Conservation (phyloP, 192 early-diverging fungal genomes). For the Borealophlyctis nickersoniae region DNA sequence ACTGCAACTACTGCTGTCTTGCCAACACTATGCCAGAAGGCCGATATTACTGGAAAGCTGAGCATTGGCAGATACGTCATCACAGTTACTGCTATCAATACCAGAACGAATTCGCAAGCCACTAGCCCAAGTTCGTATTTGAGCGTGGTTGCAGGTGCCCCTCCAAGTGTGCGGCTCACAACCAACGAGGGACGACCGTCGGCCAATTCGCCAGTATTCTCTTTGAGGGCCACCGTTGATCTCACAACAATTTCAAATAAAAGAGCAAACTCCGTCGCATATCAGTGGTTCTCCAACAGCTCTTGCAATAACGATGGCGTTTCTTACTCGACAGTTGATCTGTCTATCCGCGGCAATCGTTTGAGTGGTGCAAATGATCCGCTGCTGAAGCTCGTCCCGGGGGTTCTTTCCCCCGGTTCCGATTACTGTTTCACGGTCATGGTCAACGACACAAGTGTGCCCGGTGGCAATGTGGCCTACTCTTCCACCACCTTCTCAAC, state of each 20-base stretch:
- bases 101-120: no score
- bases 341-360: not conserved
- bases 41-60: slow-evolving; percentile 13
- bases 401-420: not conserved
- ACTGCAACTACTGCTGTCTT: slow-evolving; percentile 4
- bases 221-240: slow-evolving; percentile 9
- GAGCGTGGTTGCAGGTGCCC: no score
- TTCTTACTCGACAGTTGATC: slow-evolving; percentile 1
- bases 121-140: no score
- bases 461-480: no score
- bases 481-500: no score
- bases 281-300: not conserved
- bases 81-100: no score
- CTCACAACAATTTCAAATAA: not conserved
- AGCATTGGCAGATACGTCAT: not conserved
- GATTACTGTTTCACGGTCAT: slow-evolving; percentile 13
- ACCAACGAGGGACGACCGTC: no score
- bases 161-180: no score
- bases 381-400: not conserved
- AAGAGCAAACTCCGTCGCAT: not conserved
- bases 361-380: no score
- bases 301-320: slow-evolving; percentile 1
- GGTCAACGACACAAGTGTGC: not conserved
- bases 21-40: slow-evolving; percentile 1
- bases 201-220: no score